phyloP scores from a whole-genome alignment of 108 stramenopile genomes.

The Nitzschia sp. region DNA sequence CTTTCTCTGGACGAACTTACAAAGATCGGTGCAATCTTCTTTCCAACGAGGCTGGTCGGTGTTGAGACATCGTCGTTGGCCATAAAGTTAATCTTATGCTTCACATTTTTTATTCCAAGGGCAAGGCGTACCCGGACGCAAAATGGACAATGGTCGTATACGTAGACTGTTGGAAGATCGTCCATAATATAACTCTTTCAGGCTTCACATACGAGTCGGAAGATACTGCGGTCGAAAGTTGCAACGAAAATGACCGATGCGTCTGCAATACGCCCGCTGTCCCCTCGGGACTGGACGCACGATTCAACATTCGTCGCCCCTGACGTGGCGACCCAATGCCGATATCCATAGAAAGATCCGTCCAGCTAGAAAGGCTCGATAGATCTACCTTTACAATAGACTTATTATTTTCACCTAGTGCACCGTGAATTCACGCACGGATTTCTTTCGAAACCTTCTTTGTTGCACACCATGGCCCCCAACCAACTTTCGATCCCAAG shows the following conservation, averaged over 20 bases:
- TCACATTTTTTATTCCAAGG: constrained; percentile 91
- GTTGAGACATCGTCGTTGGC: constrained; percentile 93
- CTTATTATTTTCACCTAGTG: too few species aligned
- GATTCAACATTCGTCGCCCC: too few species aligned
- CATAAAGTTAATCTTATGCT: constrained; percentile 85
- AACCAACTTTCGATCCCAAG: too few species aligned
- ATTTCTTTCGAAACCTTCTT: too few species aligned
- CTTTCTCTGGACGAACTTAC: constrained; percentile 48
- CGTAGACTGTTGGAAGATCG: constrained; percentile 79
- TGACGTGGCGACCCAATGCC: too few species aligned
- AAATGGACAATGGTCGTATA: constrained; percentile 98
- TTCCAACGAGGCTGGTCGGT: constrained; percentile 91
- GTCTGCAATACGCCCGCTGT: neutral
- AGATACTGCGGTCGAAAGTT: constrained; percentile 1
- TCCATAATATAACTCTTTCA: constrained; percentile 47
- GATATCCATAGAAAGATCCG: too few species aligned
- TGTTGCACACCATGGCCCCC: too few species aligned
- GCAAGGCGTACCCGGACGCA: constrained; percentile 95
- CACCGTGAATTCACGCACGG: too few species aligned
- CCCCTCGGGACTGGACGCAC: too few species aligned
- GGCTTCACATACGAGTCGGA: constrained; percentile 28
- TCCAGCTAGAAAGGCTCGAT: too few species aligned
- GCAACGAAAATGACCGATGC: neutral
- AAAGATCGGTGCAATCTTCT: constrained; percentile 96
- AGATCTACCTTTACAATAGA: too few species aligned